These are phyloP conservation scores for Candida nanaspora DNA, from an alignment of 805 yeast species.

Conservation along the genomic window DNA sequence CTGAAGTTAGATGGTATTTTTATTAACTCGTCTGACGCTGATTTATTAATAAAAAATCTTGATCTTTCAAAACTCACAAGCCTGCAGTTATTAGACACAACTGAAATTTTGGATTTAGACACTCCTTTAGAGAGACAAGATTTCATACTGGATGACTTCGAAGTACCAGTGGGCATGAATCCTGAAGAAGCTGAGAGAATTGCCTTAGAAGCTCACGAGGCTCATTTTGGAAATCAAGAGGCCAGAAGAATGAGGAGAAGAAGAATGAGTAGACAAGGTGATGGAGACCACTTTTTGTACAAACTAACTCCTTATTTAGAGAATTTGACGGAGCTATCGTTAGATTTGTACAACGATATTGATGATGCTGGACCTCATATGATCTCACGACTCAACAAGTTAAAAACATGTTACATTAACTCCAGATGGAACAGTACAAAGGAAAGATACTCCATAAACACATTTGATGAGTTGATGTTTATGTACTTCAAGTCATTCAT, in stretches of 20 bases:
- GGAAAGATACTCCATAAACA: constrained; percentile 2
- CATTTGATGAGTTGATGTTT: constrained; percentile 3
- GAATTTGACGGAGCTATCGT: constrained; percentile 8
- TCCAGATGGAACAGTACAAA: constrained; percentile 13
- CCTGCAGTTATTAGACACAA: constrained; percentile 12
- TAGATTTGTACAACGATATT: constrained; percentile 14
- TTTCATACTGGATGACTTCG: constrained; percentile 5
- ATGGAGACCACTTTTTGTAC: constrained; percentile 3
- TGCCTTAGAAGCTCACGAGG: constrained; percentile 3
- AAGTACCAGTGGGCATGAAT: constrained; percentile 8
- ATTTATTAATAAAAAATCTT: constrained; percentile 5
- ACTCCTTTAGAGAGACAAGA: background rate
- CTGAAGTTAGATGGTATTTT: constrained; percentile 11
- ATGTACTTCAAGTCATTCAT: constrained; percentile 7
- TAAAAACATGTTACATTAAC: constrained; percentile 12
- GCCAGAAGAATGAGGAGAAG: background rate
- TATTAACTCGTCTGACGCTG: constrained; percentile 9
- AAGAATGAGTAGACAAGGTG: background rate
- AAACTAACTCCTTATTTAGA: constrained; percentile 8
- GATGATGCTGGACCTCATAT: constrained; percentile 9
- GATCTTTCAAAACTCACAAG: constrained; percentile 10
- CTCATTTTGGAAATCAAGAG: background rate
- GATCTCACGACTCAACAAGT: constrained; percentile 6
- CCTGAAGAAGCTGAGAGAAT: constrained; percentile 8
- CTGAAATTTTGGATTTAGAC: constrained; percentile 12